Conservation (phyloP, 495 filamentous ascomycete genomes). For the Xylaria nigripes region DNA sequence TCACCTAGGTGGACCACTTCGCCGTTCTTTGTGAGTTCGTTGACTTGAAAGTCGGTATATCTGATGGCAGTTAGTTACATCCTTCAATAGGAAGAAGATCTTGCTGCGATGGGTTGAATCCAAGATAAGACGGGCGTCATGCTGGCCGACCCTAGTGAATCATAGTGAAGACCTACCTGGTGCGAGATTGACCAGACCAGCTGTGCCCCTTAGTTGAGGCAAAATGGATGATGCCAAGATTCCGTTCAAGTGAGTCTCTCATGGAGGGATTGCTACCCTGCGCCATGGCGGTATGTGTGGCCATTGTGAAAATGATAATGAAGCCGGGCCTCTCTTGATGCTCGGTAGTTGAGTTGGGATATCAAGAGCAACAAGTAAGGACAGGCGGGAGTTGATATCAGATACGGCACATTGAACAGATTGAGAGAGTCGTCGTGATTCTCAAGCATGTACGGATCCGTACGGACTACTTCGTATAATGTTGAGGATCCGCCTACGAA, state of each 20-base stretch:
- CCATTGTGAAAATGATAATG: slow-evolving; percentile 12
- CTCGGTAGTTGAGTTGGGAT: background rate
- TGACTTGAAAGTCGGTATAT: slow-evolving; percentile 92
- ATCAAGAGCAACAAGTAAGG: background rate
- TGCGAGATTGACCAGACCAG: slow-evolving; percentile 24
- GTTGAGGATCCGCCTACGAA: too few species aligned
- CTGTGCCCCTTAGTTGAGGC: slow-evolving; percentile 17
- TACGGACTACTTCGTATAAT: too few species aligned
- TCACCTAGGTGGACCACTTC: slow-evolving; percentile 66
- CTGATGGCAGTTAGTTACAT: slow-evolving; percentile 34
- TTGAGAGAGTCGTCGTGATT: background rate
- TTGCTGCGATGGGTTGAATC: background rate
- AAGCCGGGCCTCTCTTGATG: background rate
- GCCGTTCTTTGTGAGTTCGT: slow-evolving; percentile 77
- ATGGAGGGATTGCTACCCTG: slow-evolving; percentile 25
- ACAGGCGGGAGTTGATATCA: background rate
- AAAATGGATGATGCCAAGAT: slow-evolving; percentile 21
- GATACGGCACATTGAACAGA: background rate
- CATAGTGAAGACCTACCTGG: slow-evolving; percentile 13
- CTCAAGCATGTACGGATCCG: background rate
- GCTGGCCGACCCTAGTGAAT: background rate
- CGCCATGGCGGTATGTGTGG: slow-evolving; percentile 27
- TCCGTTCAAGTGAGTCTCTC: slow-evolving; percentile 22
- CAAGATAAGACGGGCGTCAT: background rate
- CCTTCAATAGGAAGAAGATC: background rate